A percentile compares a stretch with the other conserved stretches of the same genome.
phyloP scores from a whole-genome alignment of 352 stramenopile species.

The Phytophthora multivora region DNA sequence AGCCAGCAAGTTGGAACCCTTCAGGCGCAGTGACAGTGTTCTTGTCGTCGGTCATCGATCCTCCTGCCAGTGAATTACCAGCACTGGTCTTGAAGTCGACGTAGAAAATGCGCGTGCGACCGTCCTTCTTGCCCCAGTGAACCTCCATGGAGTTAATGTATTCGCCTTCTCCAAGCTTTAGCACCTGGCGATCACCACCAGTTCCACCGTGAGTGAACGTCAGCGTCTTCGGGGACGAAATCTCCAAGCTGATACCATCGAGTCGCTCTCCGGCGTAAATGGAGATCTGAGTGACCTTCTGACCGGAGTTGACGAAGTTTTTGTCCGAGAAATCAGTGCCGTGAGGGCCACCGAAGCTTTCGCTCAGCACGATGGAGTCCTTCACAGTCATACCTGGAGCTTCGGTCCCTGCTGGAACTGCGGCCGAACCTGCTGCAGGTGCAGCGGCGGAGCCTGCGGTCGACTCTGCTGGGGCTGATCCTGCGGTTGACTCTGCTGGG shows the following conservation, averaged over 20 bases:
- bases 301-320: slow-evolving; percentile 29
- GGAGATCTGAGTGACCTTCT: slow-evolving; percentile 23
- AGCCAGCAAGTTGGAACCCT: slow-evolving; percentile 29
- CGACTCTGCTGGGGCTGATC: neutral
- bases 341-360: slow-evolving; percentile 30
- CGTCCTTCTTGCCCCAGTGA: slow-evolving; percentile 31
- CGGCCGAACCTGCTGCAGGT: slow-evolving; percentile 1
- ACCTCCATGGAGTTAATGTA: slow-evolving; percentile 37
- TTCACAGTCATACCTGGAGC: slow-evolving; percentile 21
- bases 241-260: slow-evolving; percentile 25
- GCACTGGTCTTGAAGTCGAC: slow-evolving; percentile 30
- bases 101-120: slow-evolving; percentile 27
- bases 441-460: neutral
- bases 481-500: neutral
- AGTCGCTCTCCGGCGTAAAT: slow-evolving; percentile 26
- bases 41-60: slow-evolving; percentile 20
- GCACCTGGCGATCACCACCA: slow-evolving; percentile 12
- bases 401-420: slow-evolving; percentile 6
- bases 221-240: slow-evolving; percentile 12
- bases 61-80: slow-evolving; percentile 23
- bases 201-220: slow-evolving; percentile 30
- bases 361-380: slow-evolving; percentile 23
- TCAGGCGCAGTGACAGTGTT: slow-evolving; percentile 21
- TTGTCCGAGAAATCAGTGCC: slow-evolving; percentile 32
- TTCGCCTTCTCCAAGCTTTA: slow-evolving; percentile 20